phyloP scores from a whole-genome alignment of 106 monocot species.

The Agapanthus africanus region DNA sequence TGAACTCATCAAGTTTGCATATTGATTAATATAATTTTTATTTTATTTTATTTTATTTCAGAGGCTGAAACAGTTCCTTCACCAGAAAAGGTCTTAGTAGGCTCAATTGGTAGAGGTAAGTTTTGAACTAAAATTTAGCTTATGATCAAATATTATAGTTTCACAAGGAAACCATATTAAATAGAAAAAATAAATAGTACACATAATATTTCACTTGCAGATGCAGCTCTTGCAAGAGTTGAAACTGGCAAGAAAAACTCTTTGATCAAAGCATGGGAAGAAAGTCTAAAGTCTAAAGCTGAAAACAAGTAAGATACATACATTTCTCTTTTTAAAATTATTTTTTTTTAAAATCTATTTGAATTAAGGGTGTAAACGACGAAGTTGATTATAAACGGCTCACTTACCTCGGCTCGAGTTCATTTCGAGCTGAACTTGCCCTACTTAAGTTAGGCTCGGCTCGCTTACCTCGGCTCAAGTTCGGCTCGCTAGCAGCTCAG shows the following conservation, averaged over 20 bases:
- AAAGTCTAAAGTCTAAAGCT: conserved; percentile 34
- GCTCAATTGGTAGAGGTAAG: conserved; percentile 28
- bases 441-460: too few species aligned
- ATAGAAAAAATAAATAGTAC: too few species aligned
- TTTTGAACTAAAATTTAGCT: not conserved
- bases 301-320: conserved; percentile 31
- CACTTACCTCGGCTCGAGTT: too few species aligned
- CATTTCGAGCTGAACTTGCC: too few species aligned
- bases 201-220: conserved; percentile 4
- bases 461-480: too few species aligned
- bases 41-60: conserved; percentile 12
- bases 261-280: conserved; percentile 47
- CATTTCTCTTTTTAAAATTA: not conserved
- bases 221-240: conserved; percentile 22
- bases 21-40: not conserved
- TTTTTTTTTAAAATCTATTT: too few species aligned
- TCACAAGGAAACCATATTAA: not conserved
- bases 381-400: too few species aligned
- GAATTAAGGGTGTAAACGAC: too few species aligned
- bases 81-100: conserved; percentile 8
- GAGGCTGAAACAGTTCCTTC: conserved; percentile 21
- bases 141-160: not conserved
- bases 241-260: conserved; percentile 34
- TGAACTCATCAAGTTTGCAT: not conserved
- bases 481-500: too few species aligned